A percentile compares a stretch with the other conserved stretches of the same genome.
phyloP scores from a whole-genome alignment of 495 filamentous ascomycete genomes.

The Thermothielavioides terrestris region DNA sequence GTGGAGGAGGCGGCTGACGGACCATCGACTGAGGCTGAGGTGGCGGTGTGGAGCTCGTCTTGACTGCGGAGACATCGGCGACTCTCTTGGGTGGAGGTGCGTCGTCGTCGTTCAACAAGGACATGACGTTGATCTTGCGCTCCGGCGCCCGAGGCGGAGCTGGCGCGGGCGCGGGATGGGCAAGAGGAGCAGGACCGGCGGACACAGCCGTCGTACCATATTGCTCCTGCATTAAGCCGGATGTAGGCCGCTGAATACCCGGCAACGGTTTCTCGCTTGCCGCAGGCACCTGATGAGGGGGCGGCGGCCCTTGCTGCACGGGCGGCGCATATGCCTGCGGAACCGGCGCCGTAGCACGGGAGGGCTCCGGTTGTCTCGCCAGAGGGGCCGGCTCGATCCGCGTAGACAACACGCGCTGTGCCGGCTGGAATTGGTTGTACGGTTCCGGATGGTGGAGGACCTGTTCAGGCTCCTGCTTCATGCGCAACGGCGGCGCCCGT shows the following conservation, averaged over 20 bases:
- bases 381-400: slow-evolving; percentile 32
- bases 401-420: slow-evolving; percentile 23
- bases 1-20: slow-evolving; percentile 27
- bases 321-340: slow-evolving; percentile 25
- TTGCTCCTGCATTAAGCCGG: slow-evolving; percentile 30
- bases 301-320: slow-evolving; percentile 27
- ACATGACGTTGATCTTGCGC: slow-evolving; percentile 43
- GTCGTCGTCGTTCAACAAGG: slow-evolving; percentile 43
- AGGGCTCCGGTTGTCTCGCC: slow-evolving; percentile 35
- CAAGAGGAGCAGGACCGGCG: slow-evolving; percentile 26
- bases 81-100: slow-evolving; percentile 38
- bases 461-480: slow-evolving; percentile 40
- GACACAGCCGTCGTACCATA: slow-evolving; percentile 25
- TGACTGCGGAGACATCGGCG: slow-evolving; percentile 28
- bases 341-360: slow-evolving; percentile 28
- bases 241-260: slow-evolving; percentile 23
- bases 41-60: slow-evolving; percentile 38
- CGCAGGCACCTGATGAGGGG: slow-evolving; percentile 6
- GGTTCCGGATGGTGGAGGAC: slow-evolving; percentile 19
- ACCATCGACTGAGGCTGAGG: slow-evolving; percentile 35
- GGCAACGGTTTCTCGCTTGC: slow-evolving; percentile 22
- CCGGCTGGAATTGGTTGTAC: slow-evolving; percentile 24
- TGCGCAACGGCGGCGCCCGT: slow-evolving; percentile 23
- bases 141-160: slow-evolving; percentile 28
- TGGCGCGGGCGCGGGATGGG: slow-evolving; percentile 22